phyloP scores from a whole-genome alignment of 2,329 filamentous ascomycete species.

The Colletotrichum tanaceti region DNA sequence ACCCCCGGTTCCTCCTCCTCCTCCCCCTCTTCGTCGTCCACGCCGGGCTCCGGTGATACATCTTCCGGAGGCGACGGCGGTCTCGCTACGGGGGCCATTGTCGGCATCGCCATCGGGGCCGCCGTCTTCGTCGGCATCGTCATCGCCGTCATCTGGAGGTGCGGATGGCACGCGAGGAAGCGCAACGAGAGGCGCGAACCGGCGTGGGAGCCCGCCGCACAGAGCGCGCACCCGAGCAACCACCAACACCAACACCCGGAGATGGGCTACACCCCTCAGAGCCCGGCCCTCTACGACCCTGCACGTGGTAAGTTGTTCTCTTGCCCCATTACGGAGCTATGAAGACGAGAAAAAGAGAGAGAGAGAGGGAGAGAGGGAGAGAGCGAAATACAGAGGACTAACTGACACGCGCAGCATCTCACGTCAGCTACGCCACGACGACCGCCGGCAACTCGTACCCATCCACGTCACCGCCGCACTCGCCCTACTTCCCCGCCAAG shows the following conservation, averaged over 20 bases:
- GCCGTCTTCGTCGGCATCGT: constrained; percentile 31
- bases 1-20: constrained; percentile 13
- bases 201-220: constrained; percentile 26
- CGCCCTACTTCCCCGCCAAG: constrained; percentile 27
- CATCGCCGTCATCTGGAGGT: constrained; percentile 35
- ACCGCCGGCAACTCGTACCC: constrained; percentile 12
- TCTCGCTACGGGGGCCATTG: constrained; percentile 37
- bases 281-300: constrained; percentile 22
- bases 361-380: too few species aligned
- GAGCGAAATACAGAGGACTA: too few species aligned
- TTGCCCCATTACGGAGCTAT: too few species aligned
- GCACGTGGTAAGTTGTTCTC: constrained; percentile 14
- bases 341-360: too few species aligned
- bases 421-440: constrained; percentile 30
- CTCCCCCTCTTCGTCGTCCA: not conserved
- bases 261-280: constrained; percentile 34
- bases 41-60: not conserved
- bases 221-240: constrained; percentile 15
- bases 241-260: constrained; percentile 33
- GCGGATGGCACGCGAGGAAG: constrained; percentile 36
- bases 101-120: constrained; percentile 42
- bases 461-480: constrained; percentile 26
- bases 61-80: constrained; percentile 16
- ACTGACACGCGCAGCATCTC: not conserved
- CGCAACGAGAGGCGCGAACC: constrained; percentile 36